Evolutionary conservation across 306 rosid genomes (phyloP), one percentile per base, ranked within the genome.

Genomic region (Dryas alaskensis): DNA sequence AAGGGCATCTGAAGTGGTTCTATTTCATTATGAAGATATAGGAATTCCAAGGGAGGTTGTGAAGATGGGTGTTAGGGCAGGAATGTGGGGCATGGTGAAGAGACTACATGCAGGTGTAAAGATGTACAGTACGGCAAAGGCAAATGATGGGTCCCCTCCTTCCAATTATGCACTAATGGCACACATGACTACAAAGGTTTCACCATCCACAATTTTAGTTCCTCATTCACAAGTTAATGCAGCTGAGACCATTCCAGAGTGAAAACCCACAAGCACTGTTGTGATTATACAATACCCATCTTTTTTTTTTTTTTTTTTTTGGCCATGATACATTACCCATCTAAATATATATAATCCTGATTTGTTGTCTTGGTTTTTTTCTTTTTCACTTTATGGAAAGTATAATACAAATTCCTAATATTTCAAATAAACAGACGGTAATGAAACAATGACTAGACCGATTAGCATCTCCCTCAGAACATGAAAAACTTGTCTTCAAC

Each of bases 21-120:
- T 55, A 0, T 70, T 70, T 55, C 75, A 70, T 42, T 25, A 22
- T 8, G 65, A 70, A 70, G 75, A 70, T 10, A 11, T 55, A 55
- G 45, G 75, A 3, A 65, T 70, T 7, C 75, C 75, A 44, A 44
- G 42, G 37, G 65, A 70, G 43, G 22, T 70, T 19, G 54, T 70
- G 44, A 70, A 70, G 17, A 43, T 70, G 44, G 75, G 53, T 1
- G 65, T 70, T 12, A 70, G 53, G 75, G 75, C 75, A 55, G 54
- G 75, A 70, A 70, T 70, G 75, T 70, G 75, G 75, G 47, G 2
- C 54, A 4, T 57, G 14, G 75, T 55, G 10, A 70, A 70, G 54
- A 70, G 47, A 44, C 22, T 70, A 7, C 64, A 70, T 22, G 1
- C 4, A 7, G 64, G 53, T 10, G 65, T 55, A 8, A 65, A 70